These are phyloP conservation scores for barley (Hordeum vulgare) DNA, from an alignment of 176 grass and related monocot genomes.

Conservation along the genomic window MorexV3_pseudomolecules_assembly NC_058524.1:30225548-30226047, in stretches of 20 bases:
- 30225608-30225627: not conserved
- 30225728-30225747: too few relatives aligned
- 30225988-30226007: not conserved
- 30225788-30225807: not conserved
- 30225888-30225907: not conserved
- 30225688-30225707: conserved; percentile 8
- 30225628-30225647: conserved; percentile 35
- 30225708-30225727: not conserved
- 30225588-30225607: not conserved
- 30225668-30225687: not conserved
- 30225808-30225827: not conserved
- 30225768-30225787: conserved; percentile 25
- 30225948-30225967: not conserved
- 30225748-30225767: not conserved
- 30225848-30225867: not conserved
- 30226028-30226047: not conserved
- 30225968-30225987: not conserved
- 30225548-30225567: conserved; percentile 7
- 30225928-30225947: not conserved
- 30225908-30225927: not conserved
- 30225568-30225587: conserved; percentile 8
- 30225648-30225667: conserved; percentile 9
- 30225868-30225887: not conserved
- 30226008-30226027: not conserved
- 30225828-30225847: not conserved